Conservation (phyloP, 2,329 filamentous ascomycete genomes). For the Aureobasidium zeae region DNA sequence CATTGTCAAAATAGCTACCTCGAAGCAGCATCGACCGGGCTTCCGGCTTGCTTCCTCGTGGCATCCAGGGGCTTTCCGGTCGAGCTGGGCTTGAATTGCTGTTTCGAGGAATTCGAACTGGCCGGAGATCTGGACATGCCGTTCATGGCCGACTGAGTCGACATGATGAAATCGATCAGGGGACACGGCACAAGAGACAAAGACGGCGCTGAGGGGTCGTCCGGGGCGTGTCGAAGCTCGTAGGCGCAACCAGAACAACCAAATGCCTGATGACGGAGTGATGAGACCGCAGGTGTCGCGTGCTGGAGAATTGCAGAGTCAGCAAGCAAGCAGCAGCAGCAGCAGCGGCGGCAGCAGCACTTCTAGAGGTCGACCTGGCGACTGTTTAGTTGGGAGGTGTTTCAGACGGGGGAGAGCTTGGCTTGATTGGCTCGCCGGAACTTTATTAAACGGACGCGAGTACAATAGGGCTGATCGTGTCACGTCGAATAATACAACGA, state of each 20-base stretch:
- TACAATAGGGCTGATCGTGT: neutral
- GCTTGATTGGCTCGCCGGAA: constrained; percentile 1
- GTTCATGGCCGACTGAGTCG: constrained; percentile 23
- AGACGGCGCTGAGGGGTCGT: neutral
- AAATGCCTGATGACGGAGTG: constrained; percentile 17
- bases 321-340: constrained; percentile 6
- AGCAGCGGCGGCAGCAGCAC: too few species aligned
- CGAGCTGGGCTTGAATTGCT: constrained; percentile 43
- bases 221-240: constrained; percentile 9
- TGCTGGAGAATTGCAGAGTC: constrained; percentile 2
- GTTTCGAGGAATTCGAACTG: constrained; percentile 20
- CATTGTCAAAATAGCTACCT: constrained; percentile 41
- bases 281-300: neutral
- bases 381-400: constrained; percentile 13
- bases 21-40: constrained; percentile 45
- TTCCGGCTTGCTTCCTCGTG: constrained; percentile 47
- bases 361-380: too few species aligned
- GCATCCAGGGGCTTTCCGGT: constrained; percentile 43
- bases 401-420: constrained; percentile 13
- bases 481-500: too few species aligned
- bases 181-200: constrained; percentile 7
- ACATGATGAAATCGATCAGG: constrained; percentile 20
- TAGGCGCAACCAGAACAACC: constrained; percentile 31
- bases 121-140: constrained; percentile 19
- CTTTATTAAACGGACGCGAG: too few species aligned